Conservation (phyloP, 257 asterid genomes). For the Gentiana straminea region DNA sequence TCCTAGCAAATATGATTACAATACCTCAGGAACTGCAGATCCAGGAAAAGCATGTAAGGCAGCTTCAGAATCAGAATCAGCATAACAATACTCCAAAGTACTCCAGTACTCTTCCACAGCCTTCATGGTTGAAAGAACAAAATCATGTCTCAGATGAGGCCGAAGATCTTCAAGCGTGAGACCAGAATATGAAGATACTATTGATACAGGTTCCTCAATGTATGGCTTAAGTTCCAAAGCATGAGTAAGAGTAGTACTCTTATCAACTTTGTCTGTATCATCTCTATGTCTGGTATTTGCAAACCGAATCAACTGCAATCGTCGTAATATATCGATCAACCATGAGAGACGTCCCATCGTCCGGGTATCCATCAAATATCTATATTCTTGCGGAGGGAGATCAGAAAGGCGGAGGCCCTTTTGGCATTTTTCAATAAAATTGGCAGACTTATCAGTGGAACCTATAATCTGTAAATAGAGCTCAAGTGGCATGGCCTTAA, state of each 20-base stretch:
- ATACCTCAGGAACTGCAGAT: slow-evolving; percentile 71
- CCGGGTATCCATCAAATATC: slow-evolving; percentile 52
- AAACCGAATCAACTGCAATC: slow-evolving; percentile 65
- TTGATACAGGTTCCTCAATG: slow-evolving; percentile 81
- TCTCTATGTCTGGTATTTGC: slow-evolving; percentile 46
- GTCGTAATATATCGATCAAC: slow-evolving; percentile 62
- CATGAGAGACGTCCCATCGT: slow-evolving; percentile 68
- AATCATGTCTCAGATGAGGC: slow-evolving; percentile 90
- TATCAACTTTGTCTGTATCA: slow-evolving; percentile 38
- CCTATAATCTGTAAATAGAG: slow-evolving; percentile 82
- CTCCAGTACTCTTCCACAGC: slow-evolving; percentile 90
- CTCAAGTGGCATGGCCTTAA: slow-evolving; percentile 75
- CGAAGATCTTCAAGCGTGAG: slow-evolving; percentile 63
- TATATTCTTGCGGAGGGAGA: slow-evolving; percentile 63
- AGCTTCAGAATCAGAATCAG: slow-evolving; percentile 64
- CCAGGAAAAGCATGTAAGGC: slow-evolving; percentile 97
- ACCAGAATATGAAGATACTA: slow-evolving; percentile 30
- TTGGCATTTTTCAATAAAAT: slow-evolving; percentile 57
- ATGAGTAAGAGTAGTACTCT: slow-evolving; percentile 47
- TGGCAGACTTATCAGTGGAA: slow-evolving; percentile 55
- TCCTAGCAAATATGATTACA: no score
- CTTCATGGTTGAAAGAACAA: slow-evolving; percentile 68
- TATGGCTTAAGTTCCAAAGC: slow-evolving; percentile 89
- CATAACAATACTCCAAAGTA: slow-evolving; percentile 83
- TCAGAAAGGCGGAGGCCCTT: slow-evolving; percentile 54